phyloP scores from a whole-genome alignment of 139 green algal species.

The Asterochloris sp. region DNA sequence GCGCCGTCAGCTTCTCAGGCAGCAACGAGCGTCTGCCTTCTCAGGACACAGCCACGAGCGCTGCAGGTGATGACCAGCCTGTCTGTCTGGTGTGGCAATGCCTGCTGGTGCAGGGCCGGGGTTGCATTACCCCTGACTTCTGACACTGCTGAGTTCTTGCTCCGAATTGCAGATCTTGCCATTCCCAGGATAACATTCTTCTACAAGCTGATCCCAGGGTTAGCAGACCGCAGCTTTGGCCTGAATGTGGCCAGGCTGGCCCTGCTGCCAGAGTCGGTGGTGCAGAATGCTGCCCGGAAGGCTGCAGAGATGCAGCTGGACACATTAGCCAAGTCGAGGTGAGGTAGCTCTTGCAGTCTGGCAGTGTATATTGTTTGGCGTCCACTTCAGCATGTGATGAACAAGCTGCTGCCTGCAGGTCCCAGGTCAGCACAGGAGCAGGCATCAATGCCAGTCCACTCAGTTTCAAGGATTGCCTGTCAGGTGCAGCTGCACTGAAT shows the following conservation, averaged over 20 bases:
- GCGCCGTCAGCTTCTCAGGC: no score
- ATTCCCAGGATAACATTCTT: slow-evolving; percentile 72
- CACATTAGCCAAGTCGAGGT: slow-evolving; percentile 1
- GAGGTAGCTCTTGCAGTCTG: neutral
- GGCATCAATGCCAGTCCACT: neutral
- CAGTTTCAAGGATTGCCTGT: no score
- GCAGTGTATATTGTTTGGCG: neutral
- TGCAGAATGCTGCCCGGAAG: slow-evolving; percentile 25
- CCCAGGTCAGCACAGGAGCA: neutral
- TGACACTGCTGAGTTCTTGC: no score
- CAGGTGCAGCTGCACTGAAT: neutral
- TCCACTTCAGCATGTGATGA: neutral
- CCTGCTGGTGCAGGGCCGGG: no score
- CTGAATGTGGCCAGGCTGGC: slow-evolving; percentile 87
- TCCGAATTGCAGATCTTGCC: neutral
- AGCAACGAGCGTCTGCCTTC: no score
- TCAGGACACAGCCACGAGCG: neutral
- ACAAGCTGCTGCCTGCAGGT: neutral
- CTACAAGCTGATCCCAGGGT: slow-evolving; percentile 68
- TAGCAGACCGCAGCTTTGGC: slow-evolving; percentile 77
- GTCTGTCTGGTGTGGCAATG: no score
- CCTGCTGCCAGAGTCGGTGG: slow-evolving; percentile 45
- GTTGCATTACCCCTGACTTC: no score
- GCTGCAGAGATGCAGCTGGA: slow-evolving; percentile 14
- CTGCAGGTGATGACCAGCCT: neutral